A percentile compares a stretch with the other conserved stretches of the same genome.
These are phyloP conservation scores for Golubevia pallescens DNA, from an alignment of 1,284 basidiomycete genomes.

Conservation along the genomic window DNA sequence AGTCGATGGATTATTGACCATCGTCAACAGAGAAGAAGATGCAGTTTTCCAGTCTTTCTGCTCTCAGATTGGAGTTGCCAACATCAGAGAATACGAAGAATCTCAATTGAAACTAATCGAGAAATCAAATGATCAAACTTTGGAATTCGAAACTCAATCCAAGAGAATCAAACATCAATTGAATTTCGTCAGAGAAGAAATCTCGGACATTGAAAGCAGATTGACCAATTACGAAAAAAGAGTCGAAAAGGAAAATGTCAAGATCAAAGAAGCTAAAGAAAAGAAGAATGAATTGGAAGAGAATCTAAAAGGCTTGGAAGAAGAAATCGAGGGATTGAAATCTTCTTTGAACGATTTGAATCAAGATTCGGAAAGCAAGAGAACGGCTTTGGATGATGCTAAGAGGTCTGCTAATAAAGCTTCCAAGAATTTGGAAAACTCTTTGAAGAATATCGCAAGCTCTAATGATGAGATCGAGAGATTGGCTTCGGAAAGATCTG, in stretches of 20 bases:
- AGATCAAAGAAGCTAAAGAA: constrained; percentile 71
- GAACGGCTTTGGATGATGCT: constrained; percentile 72
- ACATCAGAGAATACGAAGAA: constrained; percentile 94
- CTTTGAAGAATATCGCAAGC: constrained; percentile 82
- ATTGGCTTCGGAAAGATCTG: constrained; percentile 81
- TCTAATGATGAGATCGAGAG: constrained; percentile 77
- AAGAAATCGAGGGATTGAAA: constrained; percentile 69
- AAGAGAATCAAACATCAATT: constrained; percentile 86
- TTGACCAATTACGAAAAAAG: constrained; percentile 65
- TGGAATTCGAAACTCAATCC: constrained; percentile 85
- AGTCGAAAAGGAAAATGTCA: constrained; percentile 69
- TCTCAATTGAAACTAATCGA: constrained; percentile 86
- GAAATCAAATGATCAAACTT: constrained; percentile 81
- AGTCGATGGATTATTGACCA: constrained; percentile 21
- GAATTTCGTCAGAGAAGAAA: constrained; percentile 54
- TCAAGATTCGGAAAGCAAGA: constrained; percentile 67
- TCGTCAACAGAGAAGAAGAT: constrained; percentile 74
- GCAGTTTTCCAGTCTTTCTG: constrained; percentile 82
- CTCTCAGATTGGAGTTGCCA: constrained; percentile 76
- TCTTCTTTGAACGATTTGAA: constrained; percentile 69
- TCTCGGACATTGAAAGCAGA: constrained; percentile 17
- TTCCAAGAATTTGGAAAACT: constrained; percentile 79
- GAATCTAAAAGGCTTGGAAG: constrained; percentile 67
- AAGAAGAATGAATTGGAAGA: constrained; percentile 68
- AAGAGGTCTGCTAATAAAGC: constrained; percentile 77